Conservation (phyloP, 495 filamentous ascomycete species). For the Achaetomiella virescens region DNA sequence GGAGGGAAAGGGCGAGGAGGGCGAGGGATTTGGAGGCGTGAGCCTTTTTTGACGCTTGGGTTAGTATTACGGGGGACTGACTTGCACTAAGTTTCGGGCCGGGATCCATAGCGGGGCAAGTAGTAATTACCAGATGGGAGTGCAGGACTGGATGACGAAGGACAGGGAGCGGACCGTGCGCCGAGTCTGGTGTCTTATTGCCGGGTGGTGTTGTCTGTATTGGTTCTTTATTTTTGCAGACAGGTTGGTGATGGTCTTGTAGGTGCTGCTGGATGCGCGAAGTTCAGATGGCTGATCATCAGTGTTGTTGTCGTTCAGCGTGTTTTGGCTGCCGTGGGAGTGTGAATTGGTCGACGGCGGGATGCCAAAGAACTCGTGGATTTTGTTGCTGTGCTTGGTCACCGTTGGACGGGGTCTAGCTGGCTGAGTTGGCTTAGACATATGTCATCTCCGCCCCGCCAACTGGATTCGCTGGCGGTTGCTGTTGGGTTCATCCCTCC, state of each 20-base stretch:
- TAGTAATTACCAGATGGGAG: background rate
- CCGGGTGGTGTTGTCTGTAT: background rate
- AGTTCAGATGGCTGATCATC: background rate
- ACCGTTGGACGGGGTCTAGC: background rate
- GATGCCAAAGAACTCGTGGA: constrained; percentile 25
- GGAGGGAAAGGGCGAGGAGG: constrained; percentile 10
- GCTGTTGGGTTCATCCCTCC: no score
- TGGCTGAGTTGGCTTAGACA: no score
- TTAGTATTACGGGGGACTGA: no score
- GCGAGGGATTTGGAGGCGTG: constrained; percentile 9
- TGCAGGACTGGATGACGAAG: background rate
- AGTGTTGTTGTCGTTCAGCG: background rate
- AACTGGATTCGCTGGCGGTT: no score
- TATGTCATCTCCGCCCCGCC: no score
- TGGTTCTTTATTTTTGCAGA: no score
- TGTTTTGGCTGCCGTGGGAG: background rate
- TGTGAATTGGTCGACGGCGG: constrained; percentile 6
- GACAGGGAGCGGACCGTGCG: background rate
- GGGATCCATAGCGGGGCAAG: background rate
- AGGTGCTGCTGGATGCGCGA: background rate
- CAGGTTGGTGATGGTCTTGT: background rate
- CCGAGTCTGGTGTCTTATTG: background rate
- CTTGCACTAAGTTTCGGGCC: no score
- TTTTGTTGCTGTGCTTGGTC: constrained; percentile 20
- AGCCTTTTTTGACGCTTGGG: constrained; percentile 11